Evolutionary conservation across 768 basidiomycete genomes (phyloP).

Genomic region (Naganishia friedmannii): DNA sequence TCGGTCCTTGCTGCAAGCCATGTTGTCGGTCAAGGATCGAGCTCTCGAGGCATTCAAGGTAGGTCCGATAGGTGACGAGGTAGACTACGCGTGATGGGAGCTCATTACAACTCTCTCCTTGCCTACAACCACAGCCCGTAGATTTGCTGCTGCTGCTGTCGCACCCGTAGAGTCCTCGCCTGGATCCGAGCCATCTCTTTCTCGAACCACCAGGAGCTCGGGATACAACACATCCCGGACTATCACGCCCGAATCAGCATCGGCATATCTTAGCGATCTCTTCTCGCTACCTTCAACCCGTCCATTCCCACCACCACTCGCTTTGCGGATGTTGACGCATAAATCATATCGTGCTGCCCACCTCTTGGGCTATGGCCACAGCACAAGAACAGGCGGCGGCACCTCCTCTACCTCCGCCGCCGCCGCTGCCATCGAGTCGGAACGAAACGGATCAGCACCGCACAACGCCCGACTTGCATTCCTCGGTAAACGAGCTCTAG

Average conservation of each 20-base stretch:
- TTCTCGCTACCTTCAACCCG: constrained; percentile 39
- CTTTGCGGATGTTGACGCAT: constrained; percentile 49
- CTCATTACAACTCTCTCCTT: neutral
- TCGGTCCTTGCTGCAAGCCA: neutral
- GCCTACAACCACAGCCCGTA: neutral
- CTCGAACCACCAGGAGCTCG: neutral
- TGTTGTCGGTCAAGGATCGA: neutral
- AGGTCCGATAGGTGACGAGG: neutral
- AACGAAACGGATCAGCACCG: constrained; percentile 32
- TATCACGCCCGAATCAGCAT: constrained; percentile 42
- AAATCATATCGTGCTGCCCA: constrained; percentile 49
- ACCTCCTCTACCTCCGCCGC: neutral
- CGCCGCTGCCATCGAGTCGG: neutral
- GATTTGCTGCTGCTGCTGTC: constrained; percentile 5
- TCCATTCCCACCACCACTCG: constrained; percentile 43
- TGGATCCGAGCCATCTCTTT: neutral
- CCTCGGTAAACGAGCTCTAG: constrained; percentile 44
- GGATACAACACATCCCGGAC: neutral
- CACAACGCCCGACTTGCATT: constrained; percentile 47
- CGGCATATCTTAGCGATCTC: constrained; percentile 42
- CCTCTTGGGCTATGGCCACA: constrained; percentile 34
- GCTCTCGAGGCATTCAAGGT: constrained; percentile 2
- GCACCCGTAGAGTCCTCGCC: neutral
- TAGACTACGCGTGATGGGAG: neutral
- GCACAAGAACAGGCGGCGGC: constrained; percentile 8